These are phyloP conservation scores for Phoenix dactylifera DNA, from an alignment of 176 grass and related monocot genomes.

Conservation along the genomic window DNA sequence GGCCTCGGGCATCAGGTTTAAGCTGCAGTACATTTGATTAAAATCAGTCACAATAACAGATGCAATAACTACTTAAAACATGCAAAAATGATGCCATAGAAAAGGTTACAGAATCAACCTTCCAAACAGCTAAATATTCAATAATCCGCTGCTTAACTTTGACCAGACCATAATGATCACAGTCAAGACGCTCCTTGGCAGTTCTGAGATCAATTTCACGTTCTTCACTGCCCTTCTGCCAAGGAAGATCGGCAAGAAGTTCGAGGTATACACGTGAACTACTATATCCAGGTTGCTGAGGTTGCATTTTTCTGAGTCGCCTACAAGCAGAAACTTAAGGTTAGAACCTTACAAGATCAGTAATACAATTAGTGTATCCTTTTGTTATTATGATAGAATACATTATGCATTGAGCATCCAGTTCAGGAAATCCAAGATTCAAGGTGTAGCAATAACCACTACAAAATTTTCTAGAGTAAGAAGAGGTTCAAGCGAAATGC, in stretches of 20 bases:
- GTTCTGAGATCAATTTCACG: constrained; percentile 72
- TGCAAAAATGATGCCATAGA: neutral
- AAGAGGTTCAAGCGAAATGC: too few relatives aligned
- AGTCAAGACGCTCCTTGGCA: constrained; percentile 89
- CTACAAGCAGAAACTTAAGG: constrained; percentile 26
- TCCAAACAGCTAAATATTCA: constrained; percentile 95
- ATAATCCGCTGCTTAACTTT: constrained; percentile 99
- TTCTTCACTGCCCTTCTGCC: constrained; percentile 96
- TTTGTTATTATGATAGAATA: too few relatives aligned
- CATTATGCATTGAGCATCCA: too few relatives aligned
- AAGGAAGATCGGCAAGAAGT: constrained; percentile 92
- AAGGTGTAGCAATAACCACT: too few relatives aligned
- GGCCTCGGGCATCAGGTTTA: constrained; percentile 93
- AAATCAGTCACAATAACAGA: constrained; percentile 15
- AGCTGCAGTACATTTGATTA: constrained; percentile 45
- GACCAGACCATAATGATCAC: constrained; percentile 74
- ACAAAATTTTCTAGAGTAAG: too few relatives aligned
- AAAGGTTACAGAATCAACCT: constrained; percentile 38
- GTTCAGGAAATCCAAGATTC: too few relatives aligned
- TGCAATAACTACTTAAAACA: neutral
- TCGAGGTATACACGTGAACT: constrained; percentile 90
- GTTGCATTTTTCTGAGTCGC: constrained; percentile 87
- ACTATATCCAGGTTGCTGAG: constrained; percentile 98
- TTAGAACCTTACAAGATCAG: neutral
- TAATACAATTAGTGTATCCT: too few relatives aligned